Evolutionary conservation across 75 land plant species (phyloP), one percentile per base, ranked within the genome.

Genomic region (Pinus albicaulis): DNA sequence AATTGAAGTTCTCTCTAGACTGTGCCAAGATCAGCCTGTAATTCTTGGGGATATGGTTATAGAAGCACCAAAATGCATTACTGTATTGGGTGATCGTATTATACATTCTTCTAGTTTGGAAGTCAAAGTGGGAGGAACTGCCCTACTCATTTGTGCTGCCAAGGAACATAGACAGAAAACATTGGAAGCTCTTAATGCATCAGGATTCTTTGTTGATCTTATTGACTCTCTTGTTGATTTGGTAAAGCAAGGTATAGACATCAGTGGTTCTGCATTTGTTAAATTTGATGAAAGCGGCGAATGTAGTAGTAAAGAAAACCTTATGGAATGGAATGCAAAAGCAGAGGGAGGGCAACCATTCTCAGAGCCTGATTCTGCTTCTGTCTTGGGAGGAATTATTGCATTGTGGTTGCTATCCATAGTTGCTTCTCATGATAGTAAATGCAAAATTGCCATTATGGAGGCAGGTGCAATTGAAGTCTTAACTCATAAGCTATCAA

Each of bases 391-490:
- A 14, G 83, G 77, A 55, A 83, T 74, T 6, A 81, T 83, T 28
- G 87, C 88, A 59, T 57, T 86, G 25, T 86, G 88, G 88, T 74
- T 86, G 74, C 79, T 86, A n/a, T 79, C 75, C 34, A 60, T 86
- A 25, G 64, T 84, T 53, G 87, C 88, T 17, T 84, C 88, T 5
- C 75, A 84, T 71, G 88, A 86, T 25, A 80, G 76, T 25, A 26
- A 73, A 28, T 79, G 74, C 78, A 84, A 84, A 69, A 22, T 86
- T 17, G 77, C 82, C 8, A 76, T 86, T 22, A 80, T 81, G 71
- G 88, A 86, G 61, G 86, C 88, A n/a, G 88, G 88, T 34, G 81
- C 85, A 17, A 80, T 86, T 56, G 86, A 84, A 17, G 82, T 86
- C 48, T 68, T 86, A 12, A 86, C 78, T 53, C 76, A 77, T 61